Evolutionary conservation across 441 rosid species (phyloP).

Genomic region (Erodium chrysanthum): DNA sequence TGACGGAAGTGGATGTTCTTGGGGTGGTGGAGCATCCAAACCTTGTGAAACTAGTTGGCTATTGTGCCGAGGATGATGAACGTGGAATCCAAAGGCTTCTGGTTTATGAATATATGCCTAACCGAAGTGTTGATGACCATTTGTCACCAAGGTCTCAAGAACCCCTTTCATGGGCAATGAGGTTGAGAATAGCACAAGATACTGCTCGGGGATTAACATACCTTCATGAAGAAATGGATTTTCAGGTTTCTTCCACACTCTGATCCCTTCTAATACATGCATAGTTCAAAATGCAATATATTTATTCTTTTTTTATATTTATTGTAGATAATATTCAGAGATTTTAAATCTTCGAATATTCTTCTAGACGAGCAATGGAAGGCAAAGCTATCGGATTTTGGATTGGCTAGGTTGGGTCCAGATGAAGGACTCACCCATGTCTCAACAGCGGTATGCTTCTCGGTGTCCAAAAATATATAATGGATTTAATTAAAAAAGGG

Average conservation of each 20-base stretch:
- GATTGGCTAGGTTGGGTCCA: constrained; percentile 88
- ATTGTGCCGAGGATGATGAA: constrained; percentile 70
- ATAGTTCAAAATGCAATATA: background rate
- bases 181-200: constrained; percentile 80
- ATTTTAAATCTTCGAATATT: constrained; percentile 85
- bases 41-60: constrained; percentile 59
- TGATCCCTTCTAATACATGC: too few species aligned
- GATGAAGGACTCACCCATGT: constrained; percentile 82
- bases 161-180: constrained; percentile 66
- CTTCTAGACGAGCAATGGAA: constrained; percentile 81
- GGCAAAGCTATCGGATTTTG: constrained; percentile 89
- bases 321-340: constrained; percentile 74
- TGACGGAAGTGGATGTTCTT: constrained; percentile 65
- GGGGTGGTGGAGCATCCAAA: constrained; percentile 59
- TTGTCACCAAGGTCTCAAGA: constrained; percentile 34
- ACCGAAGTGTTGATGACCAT: constrained; percentile 48
- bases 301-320: constrained; percentile 8
- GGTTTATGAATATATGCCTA: constrained; percentile 55
- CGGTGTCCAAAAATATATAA: too few species aligned
- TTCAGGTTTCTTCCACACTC: constrained; percentile 69
- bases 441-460: constrained; percentile 60
- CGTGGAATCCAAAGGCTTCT: constrained; percentile 78
- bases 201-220: constrained; percentile 81
- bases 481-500: too few species aligned
- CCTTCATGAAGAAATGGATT: constrained; percentile 82